Percentiles rank a stretch among this genome's conserved stretches.
phyloP scores from a whole-genome alignment of 2,329 filamentous ascomycete species.

The Simplicillium sp. region DNA sequence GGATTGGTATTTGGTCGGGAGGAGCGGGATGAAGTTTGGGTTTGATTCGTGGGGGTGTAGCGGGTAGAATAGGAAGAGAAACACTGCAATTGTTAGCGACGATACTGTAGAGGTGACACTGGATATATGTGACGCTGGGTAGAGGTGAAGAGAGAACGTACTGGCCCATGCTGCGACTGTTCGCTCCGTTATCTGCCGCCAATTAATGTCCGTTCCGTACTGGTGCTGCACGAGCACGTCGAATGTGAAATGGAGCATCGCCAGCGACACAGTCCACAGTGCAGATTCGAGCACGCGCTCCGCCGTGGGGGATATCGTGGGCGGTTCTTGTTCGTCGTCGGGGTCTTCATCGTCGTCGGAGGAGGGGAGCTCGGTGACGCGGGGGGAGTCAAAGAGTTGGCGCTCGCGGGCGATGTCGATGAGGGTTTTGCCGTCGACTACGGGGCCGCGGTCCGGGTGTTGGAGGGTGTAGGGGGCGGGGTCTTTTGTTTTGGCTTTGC shows the following conservation, averaged over 20 bases:
- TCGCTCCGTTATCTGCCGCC: conserved; percentile 43
- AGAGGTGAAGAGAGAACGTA: conserved; percentile 21
- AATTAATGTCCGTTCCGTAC: conserved; percentile 59
- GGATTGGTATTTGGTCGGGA: conserved; percentile 35
- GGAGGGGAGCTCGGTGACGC: neutral
- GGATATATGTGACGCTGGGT: too few relatives aligned
- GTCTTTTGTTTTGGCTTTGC: conserved; percentile 14
- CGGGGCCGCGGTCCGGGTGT: conserved; percentile 57
- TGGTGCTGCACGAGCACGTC: conserved; percentile 74
- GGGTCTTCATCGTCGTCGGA: conserved; percentile 14
- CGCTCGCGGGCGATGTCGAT: conserved; percentile 61
- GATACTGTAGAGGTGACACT: conserved; percentile 1
- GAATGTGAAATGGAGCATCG: conserved; percentile 67
- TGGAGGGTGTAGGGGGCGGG: conserved; percentile 14
- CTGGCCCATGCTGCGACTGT: conserved; percentile 42
- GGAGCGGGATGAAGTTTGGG: conserved; percentile 37
- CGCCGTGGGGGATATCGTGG: conserved; percentile 29
- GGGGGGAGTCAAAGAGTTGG: conserved; percentile 35
- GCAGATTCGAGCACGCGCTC: conserved; percentile 46
- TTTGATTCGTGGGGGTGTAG: conserved; percentile 44
- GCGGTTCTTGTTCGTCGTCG: conserved; percentile 19
- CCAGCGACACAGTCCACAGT: conserved; percentile 52
- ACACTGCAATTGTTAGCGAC: conserved; percentile 29
- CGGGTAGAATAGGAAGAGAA: conserved; percentile 44
- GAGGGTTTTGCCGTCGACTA: conserved; percentile 51